A percentile compares a stretch with the other conserved stretches of the same genome.
Conservation (phyloP, 1,284 basidiomycete species). For the Chiua sp. region DNA sequence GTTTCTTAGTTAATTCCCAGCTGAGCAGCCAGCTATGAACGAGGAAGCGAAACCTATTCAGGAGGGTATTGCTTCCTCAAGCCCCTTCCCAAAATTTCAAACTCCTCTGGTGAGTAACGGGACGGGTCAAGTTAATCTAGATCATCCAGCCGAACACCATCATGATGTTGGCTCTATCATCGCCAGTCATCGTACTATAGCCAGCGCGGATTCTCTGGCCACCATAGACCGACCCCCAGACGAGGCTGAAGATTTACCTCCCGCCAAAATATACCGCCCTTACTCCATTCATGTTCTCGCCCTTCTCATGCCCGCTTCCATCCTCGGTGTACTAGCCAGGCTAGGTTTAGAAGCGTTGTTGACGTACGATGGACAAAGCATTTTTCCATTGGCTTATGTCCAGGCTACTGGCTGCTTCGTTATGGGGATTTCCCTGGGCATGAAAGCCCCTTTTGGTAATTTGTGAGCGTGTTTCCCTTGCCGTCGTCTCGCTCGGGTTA, state of each 20-base stretch:
- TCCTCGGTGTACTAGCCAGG: slow-evolving; percentile 81
- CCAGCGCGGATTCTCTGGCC: slow-evolving; percentile 48
- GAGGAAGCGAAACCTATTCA: not conserved
- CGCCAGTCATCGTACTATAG: slow-evolving; percentile 40
- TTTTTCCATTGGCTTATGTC: slow-evolving; percentile 87
- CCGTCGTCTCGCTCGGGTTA: slow-evolving; percentile 2
- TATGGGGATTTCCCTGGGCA: slow-evolving; percentile 81
- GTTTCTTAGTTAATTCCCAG: too few relatives aligned
- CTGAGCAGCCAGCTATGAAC: slow-evolving; percentile 13
- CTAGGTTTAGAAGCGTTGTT: slow-evolving; percentile 76
- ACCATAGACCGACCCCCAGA: slow-evolving; percentile 59
- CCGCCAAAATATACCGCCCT: slow-evolving; percentile 57
- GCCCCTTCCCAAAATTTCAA: not conserved
- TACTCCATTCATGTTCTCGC: slow-evolving; percentile 69
- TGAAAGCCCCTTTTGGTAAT: slow-evolving; percentile 73
- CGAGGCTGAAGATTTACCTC: slow-evolving; percentile 45
- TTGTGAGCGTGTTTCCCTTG: slow-evolving; percentile 61
- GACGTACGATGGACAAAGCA: slow-evolving; percentile 74
- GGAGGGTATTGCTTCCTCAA: not conserved
- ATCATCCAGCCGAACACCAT: slow-evolving; percentile 6
- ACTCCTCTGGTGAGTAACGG: slow-evolving; percentile 5
- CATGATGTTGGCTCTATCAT: slow-evolving; percentile 40
- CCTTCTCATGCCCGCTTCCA: slow-evolving; percentile 76
- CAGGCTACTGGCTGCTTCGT: slow-evolving; percentile 92
- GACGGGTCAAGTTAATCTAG: not conserved